Percentiles rank a stretch among this genome's conserved stretches.
Conservation (phyloP, 2,329 filamentous ascomycete species). For the Cercospora sesami region DNA sequence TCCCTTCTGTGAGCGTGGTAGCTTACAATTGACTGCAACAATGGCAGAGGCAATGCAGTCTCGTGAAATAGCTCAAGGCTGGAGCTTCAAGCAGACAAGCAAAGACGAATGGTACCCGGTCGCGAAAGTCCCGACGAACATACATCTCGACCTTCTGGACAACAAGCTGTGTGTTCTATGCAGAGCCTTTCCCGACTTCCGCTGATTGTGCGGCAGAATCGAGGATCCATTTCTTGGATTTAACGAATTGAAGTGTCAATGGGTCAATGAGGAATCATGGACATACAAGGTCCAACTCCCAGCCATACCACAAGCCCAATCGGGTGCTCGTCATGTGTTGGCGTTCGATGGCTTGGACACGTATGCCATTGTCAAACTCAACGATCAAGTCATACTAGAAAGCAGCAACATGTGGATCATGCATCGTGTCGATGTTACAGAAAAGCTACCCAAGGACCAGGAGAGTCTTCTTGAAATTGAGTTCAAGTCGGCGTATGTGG, state of each 20-base stretch:
- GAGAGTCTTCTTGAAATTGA: conserved; percentile 56
- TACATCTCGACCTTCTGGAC: conserved; percentile 51
- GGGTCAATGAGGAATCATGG: conserved; percentile 53
- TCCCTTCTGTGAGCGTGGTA: not conserved
- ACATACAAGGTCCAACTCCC: conserved; percentile 49
- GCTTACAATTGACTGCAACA: not conserved
- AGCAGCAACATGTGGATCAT: conserved; percentile 66
- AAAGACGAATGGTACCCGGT: conserved; percentile 47
- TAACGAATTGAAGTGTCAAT: conserved; percentile 53
- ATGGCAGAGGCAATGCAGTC: conserved; percentile 23
- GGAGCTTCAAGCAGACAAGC: conserved; percentile 50
- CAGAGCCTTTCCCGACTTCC: not conserved
- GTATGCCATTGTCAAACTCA: conserved; percentile 59
- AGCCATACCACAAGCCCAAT: conserved; percentile 30
- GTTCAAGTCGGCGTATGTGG: conserved; percentile 58
- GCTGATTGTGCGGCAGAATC: conserved; percentile 43
- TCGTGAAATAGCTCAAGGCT: conserved; percentile 43
- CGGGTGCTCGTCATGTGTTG: conserved; percentile 47
- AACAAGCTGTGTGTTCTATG: conserved; percentile 44
- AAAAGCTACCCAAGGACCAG: conserved; percentile 35
- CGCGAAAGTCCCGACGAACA: conserved; percentile 49
- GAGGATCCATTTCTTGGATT: conserved; percentile 53
- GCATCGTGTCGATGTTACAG: conserved; percentile 56
- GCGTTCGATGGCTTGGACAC: conserved; percentile 67
- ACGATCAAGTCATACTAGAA: conserved; percentile 54